These are phyloP conservation scores for Fusarium nodosum DNA, from an alignment of 2,329 filamentous ascomycete species.

Conservation along the genomic window DNA sequence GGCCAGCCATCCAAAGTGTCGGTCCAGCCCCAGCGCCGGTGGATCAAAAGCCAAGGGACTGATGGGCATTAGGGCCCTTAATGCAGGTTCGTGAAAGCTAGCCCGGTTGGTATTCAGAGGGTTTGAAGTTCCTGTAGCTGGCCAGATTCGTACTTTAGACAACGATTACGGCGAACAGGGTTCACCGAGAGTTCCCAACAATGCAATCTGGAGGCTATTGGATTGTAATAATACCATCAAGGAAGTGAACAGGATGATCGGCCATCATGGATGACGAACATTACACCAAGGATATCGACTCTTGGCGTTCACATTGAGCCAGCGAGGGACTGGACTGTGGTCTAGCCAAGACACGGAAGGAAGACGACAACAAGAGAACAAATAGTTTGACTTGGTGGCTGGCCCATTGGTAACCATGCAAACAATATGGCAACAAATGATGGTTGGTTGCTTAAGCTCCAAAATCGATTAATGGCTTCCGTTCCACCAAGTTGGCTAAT, in stretches of 20 bases:
- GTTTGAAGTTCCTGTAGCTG: slow-evolving; percentile 16
- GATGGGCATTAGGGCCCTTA: slow-evolving; percentile 35
- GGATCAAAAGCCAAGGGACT: slow-evolving; percentile 39
- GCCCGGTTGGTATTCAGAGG: slow-evolving; percentile 28
- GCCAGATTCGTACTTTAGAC: not conserved
- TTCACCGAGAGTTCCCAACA: not conserved
- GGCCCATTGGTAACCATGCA: slow-evolving; percentile 3
- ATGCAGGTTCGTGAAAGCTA: slow-evolving; percentile 39
- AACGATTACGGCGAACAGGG: not conserved
- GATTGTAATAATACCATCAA: not conserved
- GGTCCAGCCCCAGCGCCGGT: slow-evolving; percentile 21
- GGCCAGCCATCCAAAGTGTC: slow-evolving; percentile 33
- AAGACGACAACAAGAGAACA: slow-evolving; percentile 13
- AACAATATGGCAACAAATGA: slow-evolving; percentile 10
- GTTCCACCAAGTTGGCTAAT: not conserved
- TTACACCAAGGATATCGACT: slow-evolving; percentile 26
- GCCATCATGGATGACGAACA: slow-evolving; percentile 21
- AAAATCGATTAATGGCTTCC: slow-evolving; percentile 1
- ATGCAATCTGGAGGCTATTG: not conserved
- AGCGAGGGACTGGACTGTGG: slow-evolving; percentile 18
- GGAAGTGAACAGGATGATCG: slow-evolving; percentile 1
- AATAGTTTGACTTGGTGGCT: slow-evolving; percentile 10
- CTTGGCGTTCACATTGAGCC: slow-evolving; percentile 27
- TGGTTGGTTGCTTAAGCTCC: slow-evolving; percentile 6
- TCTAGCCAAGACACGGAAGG: slow-evolving; percentile 29